These are phyloP conservation scores for Linderniella brevidens DNA, from an alignment of 257 asterid species.

Conservation along the genomic window DNA sequence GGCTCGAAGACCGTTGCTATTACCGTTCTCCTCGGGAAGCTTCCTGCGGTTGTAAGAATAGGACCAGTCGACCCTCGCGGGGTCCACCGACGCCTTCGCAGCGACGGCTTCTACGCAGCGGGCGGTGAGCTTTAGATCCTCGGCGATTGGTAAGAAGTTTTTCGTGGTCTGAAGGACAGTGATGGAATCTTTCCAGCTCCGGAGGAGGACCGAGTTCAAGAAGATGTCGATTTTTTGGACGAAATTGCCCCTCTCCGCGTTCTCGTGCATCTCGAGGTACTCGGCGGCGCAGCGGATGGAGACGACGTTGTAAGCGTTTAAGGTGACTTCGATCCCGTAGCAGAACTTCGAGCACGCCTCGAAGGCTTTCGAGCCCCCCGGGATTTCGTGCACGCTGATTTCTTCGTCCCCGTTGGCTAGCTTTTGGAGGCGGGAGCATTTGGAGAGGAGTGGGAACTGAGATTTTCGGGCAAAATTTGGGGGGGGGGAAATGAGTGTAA, in stretches of 20 bases:
- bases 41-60: slow-evolving; percentile 45
- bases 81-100: slow-evolving; percentile 77
- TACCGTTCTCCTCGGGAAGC: slow-evolving; percentile 28
- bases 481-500: too few species aligned
- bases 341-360: slow-evolving; percentile 89
- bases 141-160: slow-evolving; percentile 69
- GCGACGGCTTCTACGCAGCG: slow-evolving; percentile 72
- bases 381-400: slow-evolving; percentile 46
- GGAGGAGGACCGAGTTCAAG: slow-evolving; percentile 61
- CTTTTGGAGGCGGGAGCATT: slow-evolving; percentile 57
- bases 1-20: slow-evolving; percentile 13
- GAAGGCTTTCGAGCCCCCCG: slow-evolving; percentile 84
- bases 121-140: slow-evolving; percentile 52
- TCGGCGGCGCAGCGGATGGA: slow-evolving; percentile 85
- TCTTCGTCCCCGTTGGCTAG: slow-evolving; percentile 39
- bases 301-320: slow-evolving; percentile 72
- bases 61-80: slow-evolving; percentile 64
- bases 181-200: slow-evolving; percentile 89
- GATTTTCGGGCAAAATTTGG: too few species aligned
- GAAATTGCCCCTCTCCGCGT: slow-evolving; percentile 65
- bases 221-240: slow-evolving; percentile 64
- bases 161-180: slow-evolving; percentile 69
- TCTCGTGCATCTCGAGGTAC: slow-evolving; percentile 83
- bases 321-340: slow-evolving; percentile 73
- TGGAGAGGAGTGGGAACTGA: slow-evolving; percentile 89